A percentile compares a stretch with the other conserved stretches of the same genome.
Evolutionary conservation across 2,329 filamentous ascomycete genomes (phyloP).

Genomic region (Fusarium sp.): DNA sequence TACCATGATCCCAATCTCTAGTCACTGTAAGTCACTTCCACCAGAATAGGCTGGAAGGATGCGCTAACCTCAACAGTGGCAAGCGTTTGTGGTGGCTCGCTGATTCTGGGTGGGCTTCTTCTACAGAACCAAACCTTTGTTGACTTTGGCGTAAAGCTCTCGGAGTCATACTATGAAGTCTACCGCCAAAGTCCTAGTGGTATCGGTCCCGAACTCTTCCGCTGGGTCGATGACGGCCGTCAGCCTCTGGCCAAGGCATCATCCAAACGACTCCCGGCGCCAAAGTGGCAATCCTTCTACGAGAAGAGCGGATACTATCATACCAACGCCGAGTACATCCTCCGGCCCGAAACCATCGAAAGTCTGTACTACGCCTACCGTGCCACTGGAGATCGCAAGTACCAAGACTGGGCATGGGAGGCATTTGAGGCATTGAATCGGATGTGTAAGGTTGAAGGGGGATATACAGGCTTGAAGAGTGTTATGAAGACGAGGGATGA

Average conservation of each 20-base stretch:
- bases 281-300: constrained; percentile 25
- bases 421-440: constrained; percentile 7
- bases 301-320: constrained; percentile 19
- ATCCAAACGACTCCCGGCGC: constrained; percentile 4
- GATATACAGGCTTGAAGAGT: constrained; percentile 2
- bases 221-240: constrained; percentile 28
- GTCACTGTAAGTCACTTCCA: neutral
- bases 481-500: constrained; percentile 12
- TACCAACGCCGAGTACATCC: constrained; percentile 23
- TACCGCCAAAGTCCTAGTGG: constrained; percentile 24
- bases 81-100: neutral
- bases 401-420: constrained; percentile 32
- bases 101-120: neutral
- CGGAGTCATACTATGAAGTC: constrained; percentile 1
- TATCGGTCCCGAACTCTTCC: constrained; percentile 29
- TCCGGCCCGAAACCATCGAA: constrained; percentile 28
- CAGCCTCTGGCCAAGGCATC: constrained; percentile 8
- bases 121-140: neutral
- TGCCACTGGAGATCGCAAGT: constrained; percentile 20
- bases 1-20: neutral
- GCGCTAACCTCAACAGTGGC: neutral
- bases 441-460: constrained; percentile 17
- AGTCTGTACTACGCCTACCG: constrained; percentile 34
- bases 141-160: neutral
- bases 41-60: too few species aligned